Conservation (phyloP, 371 early-diverging fungal genomes). For the Funneliformis caledonium region DNA sequence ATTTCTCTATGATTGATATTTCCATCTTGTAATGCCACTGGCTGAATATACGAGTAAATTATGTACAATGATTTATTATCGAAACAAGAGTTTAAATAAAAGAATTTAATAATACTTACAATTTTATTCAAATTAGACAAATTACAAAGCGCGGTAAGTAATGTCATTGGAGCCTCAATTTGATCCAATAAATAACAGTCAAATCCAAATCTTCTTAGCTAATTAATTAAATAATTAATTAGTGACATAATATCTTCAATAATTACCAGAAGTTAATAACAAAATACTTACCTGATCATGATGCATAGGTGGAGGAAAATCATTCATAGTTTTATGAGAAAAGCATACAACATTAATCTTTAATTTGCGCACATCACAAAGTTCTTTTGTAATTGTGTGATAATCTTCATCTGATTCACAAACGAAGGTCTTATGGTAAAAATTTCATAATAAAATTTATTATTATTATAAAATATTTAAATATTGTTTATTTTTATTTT, state of each 20-base stretch:
- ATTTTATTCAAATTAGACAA: conserved; percentile 62
- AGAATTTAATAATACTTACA: conserved; percentile 46
- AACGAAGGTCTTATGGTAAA: conserved; percentile 69
- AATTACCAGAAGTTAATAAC: background rate
- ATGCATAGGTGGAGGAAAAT: conserved; percentile 53
- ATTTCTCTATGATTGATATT: conserved; percentile 50
- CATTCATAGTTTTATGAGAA: conserved; percentile 44
- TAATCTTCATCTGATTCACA: conserved; percentile 83
- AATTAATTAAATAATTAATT: background rate
- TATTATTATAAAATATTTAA: background rate
- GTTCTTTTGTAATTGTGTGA: conserved; percentile 59
- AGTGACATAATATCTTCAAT: background rate
- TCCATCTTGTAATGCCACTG: conserved; percentile 52
- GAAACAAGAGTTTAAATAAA: background rate
- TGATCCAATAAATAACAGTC: conserved; percentile 75
- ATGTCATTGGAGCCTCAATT: conserved; percentile 73
- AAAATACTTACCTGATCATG: conserved; percentile 46
- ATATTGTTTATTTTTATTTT: background rate
- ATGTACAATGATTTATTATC: background rate
- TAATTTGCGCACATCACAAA: conserved; percentile 61
- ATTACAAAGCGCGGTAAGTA: conserved; percentile 70
- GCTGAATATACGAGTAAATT: conserved; percentile 40
- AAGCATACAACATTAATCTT: conserved; percentile 69
- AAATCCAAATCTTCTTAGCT: conserved; percentile 62
- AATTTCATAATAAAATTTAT: background rate